These are phyloP conservation scores for Blastobotrys serpentis DNA, from an alignment of 1,139 yeast species.

Conservation along the genomic window DNA sequence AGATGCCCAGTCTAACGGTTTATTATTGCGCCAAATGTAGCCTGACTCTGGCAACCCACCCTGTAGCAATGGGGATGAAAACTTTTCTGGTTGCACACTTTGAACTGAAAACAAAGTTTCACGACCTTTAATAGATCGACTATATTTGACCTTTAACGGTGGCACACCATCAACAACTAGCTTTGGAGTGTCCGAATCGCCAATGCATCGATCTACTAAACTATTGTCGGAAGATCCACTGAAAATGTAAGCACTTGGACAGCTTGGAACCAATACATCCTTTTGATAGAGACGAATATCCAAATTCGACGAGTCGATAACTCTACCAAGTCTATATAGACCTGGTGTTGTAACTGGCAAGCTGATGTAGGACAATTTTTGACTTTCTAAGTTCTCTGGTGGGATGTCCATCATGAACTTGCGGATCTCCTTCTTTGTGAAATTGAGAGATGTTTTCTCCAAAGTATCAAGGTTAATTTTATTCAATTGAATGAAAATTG, in stretches of 20 bases:
- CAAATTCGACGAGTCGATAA: conserved; percentile 62
- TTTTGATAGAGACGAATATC: conserved; percentile 64
- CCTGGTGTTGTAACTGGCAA: conserved; percentile 71
- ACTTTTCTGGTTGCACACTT: conserved; percentile 49
- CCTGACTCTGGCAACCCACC: conserved; percentile 26
- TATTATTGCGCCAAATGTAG: conserved; percentile 27
- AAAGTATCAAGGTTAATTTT: conserved; percentile 59
- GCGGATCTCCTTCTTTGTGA: conserved; percentile 54
- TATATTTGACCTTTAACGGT: conserved; percentile 65
- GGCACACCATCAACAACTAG: conserved; percentile 69
- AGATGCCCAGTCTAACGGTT: conserved; percentile 54
- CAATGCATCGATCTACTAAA: conserved; percentile 58
- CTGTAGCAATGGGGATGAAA: conserved; percentile 42
- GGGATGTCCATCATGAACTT: conserved; percentile 37
- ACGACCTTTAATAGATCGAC: conserved; percentile 53
- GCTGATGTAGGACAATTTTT: conserved; percentile 47
- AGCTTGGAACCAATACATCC: conserved; percentile 64
- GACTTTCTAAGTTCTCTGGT: conserved; percentile 37
- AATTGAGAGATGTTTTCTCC: conserved; percentile 50
- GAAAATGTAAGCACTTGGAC: conserved; percentile 67
- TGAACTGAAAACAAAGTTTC: conserved; percentile 45
- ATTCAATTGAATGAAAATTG: conserved; percentile 66
- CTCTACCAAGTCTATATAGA: conserved; percentile 62
- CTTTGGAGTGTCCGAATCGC: conserved; percentile 54
- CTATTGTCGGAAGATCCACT: conserved; percentile 21